These are phyloP conservation scores for Scedosporium aurantiacum DNA, from an alignment of 2,329 filamentous ascomycete species.

Conservation along the genomic window DNA sequence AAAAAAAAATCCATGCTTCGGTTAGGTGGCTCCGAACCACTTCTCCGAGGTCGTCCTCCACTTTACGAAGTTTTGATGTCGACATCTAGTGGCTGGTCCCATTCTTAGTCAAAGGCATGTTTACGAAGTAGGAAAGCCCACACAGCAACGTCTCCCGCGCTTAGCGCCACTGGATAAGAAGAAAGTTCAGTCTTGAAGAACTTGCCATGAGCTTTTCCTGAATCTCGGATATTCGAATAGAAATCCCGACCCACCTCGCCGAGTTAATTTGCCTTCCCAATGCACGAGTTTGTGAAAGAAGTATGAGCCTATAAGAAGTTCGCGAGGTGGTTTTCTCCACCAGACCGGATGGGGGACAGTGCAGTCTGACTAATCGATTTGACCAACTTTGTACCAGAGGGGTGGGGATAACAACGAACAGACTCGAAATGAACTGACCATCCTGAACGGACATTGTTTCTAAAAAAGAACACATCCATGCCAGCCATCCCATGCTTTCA, in stretches of 20 bases:
- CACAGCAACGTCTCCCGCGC: too few relatives aligned
- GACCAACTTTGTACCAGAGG: background rate
- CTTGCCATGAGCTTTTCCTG: background rate
- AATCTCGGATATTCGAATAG: background rate
- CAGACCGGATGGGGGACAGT: background rate
- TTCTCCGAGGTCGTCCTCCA: too few relatives aligned
- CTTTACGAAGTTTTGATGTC: too few relatives aligned
- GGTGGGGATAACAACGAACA: background rate
- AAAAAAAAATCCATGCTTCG: background rate
- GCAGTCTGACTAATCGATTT: background rate
- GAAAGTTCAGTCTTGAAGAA: background rate
- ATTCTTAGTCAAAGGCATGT: too few relatives aligned
- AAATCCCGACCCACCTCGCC: background rate
- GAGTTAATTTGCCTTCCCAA: background rate
- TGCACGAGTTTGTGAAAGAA: background rate
- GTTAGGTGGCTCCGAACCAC: background rate
- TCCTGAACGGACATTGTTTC: background rate
- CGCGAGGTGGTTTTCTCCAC: background rate
- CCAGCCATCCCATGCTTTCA: background rate
- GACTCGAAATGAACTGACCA: constrained; percentile 1
- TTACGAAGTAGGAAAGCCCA: too few relatives aligned
- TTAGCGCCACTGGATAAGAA: background rate
- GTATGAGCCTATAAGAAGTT: background rate
- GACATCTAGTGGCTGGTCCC: too few relatives aligned
- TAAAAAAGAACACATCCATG: constrained; percentile 1